A percentile compares a stretch with the other conserved stretches of the same genome.
These are phyloP conservation scores for Boletus edulis DNA, from an alignment of 768 basidiomycete genomes.

Conservation along the genomic window DNA sequence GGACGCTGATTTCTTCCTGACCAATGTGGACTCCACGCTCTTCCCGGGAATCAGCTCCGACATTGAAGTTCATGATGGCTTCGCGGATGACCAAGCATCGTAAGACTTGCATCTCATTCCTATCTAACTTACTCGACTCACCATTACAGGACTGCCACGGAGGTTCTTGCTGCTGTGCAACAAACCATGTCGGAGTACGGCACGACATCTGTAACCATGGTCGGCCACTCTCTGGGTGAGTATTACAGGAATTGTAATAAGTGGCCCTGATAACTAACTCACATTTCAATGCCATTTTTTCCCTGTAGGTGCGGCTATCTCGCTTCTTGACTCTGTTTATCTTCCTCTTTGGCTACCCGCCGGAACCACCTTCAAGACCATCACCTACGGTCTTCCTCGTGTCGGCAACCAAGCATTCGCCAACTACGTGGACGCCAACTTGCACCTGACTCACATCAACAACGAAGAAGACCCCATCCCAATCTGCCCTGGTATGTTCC, in stretches of 20 bases:
- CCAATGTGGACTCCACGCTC: slow-evolving; percentile 35
- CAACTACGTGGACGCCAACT: slow-evolving; percentile 48
- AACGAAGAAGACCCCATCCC: slow-evolving; percentile 46
- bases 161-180: slow-evolving; percentile 45
- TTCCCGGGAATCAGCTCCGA: slow-evolving; percentile 49
- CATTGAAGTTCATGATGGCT: slow-evolving; percentile 48
- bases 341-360: slow-evolving; percentile 38
- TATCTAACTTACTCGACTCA: background rate
- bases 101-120: slow-evolving; percentile 22
- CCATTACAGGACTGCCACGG: slow-evolving; percentile 35
- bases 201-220: slow-evolving; percentile 40
- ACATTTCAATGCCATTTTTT: background rate
- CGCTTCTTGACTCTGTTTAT: slow-evolving; percentile 40
- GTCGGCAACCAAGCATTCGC: slow-evolving; percentile 62
- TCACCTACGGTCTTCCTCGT: slow-evolving; percentile 37
- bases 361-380: slow-evolving; percentile 30
- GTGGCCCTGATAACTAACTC: background rate
- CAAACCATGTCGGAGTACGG: slow-evolving; percentile 35
- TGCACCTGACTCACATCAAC: slow-evolving; percentile 51
- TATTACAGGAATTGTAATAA: background rate
- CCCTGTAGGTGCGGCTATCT: slow-evolving; percentile 33
- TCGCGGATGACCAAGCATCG: slow-evolving; percentile 43
- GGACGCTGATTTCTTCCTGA: slow-evolving; percentile 39
- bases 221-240: slow-evolving; percentile 44
- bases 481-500: slow-evolving; percentile 31